Percentiles rank a stretch among this genome's conserved stretches.
These are phyloP conservation scores for Asterella californica DNA, from an alignment of 225 moss, liverwort and hornwort species.

Conservation along the genomic window DNA sequence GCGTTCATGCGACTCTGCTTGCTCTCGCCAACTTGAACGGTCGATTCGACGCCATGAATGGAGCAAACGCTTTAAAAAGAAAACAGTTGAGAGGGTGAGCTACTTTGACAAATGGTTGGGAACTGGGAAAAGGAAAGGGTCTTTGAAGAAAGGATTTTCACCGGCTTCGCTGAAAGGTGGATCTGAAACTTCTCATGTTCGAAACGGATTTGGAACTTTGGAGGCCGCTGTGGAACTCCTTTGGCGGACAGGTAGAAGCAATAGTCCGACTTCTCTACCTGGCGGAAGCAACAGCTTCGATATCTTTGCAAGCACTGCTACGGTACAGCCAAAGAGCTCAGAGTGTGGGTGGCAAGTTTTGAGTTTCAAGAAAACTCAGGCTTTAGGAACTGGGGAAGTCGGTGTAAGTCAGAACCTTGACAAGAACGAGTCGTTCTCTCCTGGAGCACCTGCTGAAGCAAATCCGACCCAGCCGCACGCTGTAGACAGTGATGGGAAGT, in stretches of 20 bases:
- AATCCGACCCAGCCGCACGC: not conserved
- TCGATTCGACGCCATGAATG: conserved; percentile 25
- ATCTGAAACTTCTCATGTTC: not conserved
- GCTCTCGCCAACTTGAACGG: not conserved
- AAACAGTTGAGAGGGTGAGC: conserved; percentile 27
- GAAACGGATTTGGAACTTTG: conserved; percentile 22
- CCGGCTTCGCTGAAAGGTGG: conserved; percentile 15
- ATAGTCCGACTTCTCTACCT: not conserved
- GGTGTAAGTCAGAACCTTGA: not conserved
- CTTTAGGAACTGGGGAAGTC: not conserved
- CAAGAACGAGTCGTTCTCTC: too few relatives aligned
- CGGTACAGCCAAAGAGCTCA: not conserved
- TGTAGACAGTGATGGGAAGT: not conserved
- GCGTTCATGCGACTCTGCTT: not conserved
- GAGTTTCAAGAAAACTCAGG: not conserved
- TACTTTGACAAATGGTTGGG: conserved; percentile 41
- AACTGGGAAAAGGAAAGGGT: conserved; percentile 24
- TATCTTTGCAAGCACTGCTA: not conserved
- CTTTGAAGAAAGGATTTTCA: conserved; percentile 2
- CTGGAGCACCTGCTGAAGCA: not conserved
- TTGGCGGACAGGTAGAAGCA: not conserved
- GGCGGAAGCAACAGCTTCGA: too few relatives aligned
- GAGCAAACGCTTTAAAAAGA: conserved; percentile 37
- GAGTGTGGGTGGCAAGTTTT: not conserved
- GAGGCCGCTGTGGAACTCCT: conserved; percentile 16